Conservation (phyloP, 2,329 filamentous ascomycete species). For the Neoascochyta sp. region DNA sequence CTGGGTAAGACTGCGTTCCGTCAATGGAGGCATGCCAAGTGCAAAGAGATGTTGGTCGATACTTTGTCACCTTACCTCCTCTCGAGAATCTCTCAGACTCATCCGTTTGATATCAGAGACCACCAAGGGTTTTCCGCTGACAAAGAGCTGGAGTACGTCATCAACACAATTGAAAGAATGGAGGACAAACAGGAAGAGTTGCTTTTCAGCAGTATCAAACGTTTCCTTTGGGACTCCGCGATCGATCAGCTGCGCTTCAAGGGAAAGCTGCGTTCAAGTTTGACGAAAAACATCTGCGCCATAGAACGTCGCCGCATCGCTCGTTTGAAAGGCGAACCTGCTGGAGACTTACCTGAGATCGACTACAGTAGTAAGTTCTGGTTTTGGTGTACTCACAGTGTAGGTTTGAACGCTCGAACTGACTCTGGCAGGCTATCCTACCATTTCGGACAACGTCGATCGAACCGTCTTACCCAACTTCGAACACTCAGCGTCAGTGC, state of each 20-base stretch:
- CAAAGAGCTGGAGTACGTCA: conserved; percentile 24
- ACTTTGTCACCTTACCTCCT: conserved; percentile 30
- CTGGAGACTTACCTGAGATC: conserved; percentile 17
- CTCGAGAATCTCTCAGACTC: conserved; percentile 30
- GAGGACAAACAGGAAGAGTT: conserved; percentile 22
- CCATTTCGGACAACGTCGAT: conserved; percentile 29
- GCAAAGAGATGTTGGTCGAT: conserved; percentile 37
- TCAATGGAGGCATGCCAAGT: conserved; percentile 22
- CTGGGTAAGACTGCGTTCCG: conserved; percentile 29
- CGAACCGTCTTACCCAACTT: conserved; percentile 22
- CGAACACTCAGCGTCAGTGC: conserved; percentile 6
- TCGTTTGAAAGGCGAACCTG: conserved; percentile 24
- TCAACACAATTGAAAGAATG: conserved; percentile 30
- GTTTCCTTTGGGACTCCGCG: conserved; percentile 29
- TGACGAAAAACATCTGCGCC: conserved; percentile 31
- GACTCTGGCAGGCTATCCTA: conserved; percentile 14
- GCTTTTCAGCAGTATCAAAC: conserved; percentile 23
- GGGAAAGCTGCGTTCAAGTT: conserved; percentile 21
- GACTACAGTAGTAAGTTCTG: conserved; percentile 18
- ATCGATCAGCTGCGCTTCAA: conserved; percentile 24
- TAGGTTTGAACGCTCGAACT: conserved; percentile 2
- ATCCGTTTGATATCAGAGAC: conserved; percentile 32
- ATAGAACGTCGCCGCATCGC: conserved; percentile 32
- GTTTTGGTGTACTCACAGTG: not conserved
- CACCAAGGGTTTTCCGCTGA: conserved; percentile 26